Evolutionary conservation across 129 eudicot genomes (phyloP).

Genomic region (Erigeron canadensis): DNA sequence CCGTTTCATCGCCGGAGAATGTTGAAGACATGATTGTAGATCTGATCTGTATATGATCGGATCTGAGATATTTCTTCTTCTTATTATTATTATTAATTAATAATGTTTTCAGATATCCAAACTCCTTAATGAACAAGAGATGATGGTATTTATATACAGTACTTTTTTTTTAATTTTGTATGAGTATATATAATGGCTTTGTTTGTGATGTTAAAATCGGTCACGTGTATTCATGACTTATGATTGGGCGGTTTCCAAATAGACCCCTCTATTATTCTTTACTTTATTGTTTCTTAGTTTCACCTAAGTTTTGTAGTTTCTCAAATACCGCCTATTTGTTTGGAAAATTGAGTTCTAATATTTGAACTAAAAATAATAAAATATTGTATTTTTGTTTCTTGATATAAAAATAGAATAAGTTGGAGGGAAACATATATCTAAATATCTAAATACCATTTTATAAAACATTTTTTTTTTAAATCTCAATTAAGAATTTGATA

Average conservation of each 20-base stretch:
- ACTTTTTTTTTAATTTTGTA: too few relatives aligned
- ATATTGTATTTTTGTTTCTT: too few relatives aligned
- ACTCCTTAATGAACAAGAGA: constrained; percentile 22
- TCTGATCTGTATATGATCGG: constrained; percentile 24
- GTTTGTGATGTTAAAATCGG: constrained; percentile 5
- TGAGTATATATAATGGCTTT: too few relatives aligned
- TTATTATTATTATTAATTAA: not conserved
- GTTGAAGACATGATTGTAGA: constrained; percentile 42
- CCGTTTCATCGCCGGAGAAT: constrained; percentile 49
- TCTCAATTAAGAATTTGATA: too few relatives aligned
- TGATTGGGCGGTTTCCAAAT: not conserved
- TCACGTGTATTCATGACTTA: constrained; percentile 10
- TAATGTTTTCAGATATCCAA: constrained; percentile 25
- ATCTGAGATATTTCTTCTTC: constrained; percentile 25
- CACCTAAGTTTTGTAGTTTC: constrained; percentile 1
- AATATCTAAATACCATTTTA: too few relatives aligned
- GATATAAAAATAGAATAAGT: too few relatives aligned
- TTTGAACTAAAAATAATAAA: too few relatives aligned
- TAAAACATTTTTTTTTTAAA: too few relatives aligned
- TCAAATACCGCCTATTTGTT: not conserved
- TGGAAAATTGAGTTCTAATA: too few relatives aligned
- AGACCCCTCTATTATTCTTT: not conserved
- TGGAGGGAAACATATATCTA: too few relatives aligned
- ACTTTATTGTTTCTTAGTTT: not conserved
- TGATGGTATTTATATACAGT: constrained; percentile 22